Percentiles rank a stretch among this genome's conserved stretches.
These are phyloP conservation scores for Centaurea solstitialis DNA, from an alignment of 129 eudicot genomes.

Conservation along the genomic window DNA sequence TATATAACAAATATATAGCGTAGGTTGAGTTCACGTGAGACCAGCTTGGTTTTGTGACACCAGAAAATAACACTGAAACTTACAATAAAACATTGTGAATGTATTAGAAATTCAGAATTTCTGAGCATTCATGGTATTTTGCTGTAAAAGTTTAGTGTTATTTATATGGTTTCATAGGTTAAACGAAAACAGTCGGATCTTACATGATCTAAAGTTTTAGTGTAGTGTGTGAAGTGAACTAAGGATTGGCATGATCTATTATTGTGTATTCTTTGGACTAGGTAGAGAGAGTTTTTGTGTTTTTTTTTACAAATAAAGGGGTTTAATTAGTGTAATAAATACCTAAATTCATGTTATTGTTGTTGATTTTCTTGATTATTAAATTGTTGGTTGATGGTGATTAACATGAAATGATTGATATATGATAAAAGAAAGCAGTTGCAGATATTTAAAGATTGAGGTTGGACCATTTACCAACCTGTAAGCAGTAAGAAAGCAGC, in stretches of 20 bases:
- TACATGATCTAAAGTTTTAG: neutral
- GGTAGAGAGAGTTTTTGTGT: constrained; percentile 33
- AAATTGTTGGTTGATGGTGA: neutral
- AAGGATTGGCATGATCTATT: constrained; percentile 52
- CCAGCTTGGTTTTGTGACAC: no score
- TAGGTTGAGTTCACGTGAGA: no score
- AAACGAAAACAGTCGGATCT: no score
- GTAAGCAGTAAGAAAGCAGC: neutral
- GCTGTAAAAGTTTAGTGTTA: no score
- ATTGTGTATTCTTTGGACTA: constrained; percentile 69
- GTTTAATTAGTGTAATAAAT: constrained; percentile 11
- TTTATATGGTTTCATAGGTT: no score
- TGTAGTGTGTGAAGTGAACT: constrained; percentile 41
- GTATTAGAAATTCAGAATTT: no score
- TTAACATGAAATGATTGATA: neutral
- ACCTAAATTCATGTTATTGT: constrained; percentile 1
- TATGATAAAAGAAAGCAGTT: neutral
- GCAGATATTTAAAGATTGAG: neutral
- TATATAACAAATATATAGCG: neutral
- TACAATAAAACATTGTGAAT: no score
- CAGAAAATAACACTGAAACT: no score
- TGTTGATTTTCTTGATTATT: neutral
- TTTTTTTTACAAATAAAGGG: constrained; percentile 39
- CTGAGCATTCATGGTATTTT: no score
- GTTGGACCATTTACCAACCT: neutral